These are phyloP conservation scores for Tephrocybe rancida DNA, from an alignment of 768 basidiomycete genomes.

Conservation along the genomic window DNA sequence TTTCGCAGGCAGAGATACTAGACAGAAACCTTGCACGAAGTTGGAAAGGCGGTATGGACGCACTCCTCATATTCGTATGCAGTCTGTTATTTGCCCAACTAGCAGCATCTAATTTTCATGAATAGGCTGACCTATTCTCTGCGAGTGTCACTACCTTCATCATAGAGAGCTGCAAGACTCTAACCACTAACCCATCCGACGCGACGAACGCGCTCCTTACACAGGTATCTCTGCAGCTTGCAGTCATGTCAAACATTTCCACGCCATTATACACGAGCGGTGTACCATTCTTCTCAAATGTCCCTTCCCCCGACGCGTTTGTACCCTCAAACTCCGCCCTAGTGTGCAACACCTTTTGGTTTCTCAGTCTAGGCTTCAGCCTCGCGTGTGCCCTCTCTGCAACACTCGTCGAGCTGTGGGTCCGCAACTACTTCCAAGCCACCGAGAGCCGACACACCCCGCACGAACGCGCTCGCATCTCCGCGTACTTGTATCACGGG, in stretches of 20 bases:
- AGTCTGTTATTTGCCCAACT: neutral
- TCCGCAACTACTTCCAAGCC: slow-evolving; percentile 40
- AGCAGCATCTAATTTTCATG: neutral
- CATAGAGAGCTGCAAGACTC: slow-evolving; percentile 37
- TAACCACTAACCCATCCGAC: slow-evolving; percentile 30
- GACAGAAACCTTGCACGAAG: slow-evolving; percentile 32
- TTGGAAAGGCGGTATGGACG: slow-evolving; percentile 46
- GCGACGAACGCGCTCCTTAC: slow-evolving; percentile 28
- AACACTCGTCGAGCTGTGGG: slow-evolving; percentile 53
- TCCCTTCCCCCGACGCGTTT: slow-evolving; percentile 15
- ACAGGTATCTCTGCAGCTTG: slow-evolving; percentile 33
- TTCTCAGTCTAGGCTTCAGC: slow-evolving; percentile 45
- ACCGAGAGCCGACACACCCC: slow-evolving; percentile 32
- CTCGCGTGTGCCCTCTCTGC: slow-evolving; percentile 43
- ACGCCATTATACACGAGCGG: neutral
- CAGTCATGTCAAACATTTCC: slow-evolving; percentile 19
- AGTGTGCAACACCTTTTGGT: slow-evolving; percentile 46
- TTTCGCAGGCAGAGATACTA: slow-evolving; percentile 33
- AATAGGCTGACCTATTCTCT: slow-evolving; percentile 42
- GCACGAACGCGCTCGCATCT: slow-evolving; percentile 41
- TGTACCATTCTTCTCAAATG: neutral
- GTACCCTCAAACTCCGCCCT: slow-evolving; percentile 29
- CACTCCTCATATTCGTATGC: slow-evolving; percentile 39
- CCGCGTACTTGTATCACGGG: slow-evolving; percentile 41
- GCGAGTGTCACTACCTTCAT: slow-evolving; percentile 41